Evolutionary conservation across 2,329 filamentous ascomycete genomes (phyloP), one percentile per base, ranked within the genome.

Genomic region (Penicillium sp.): DNA sequence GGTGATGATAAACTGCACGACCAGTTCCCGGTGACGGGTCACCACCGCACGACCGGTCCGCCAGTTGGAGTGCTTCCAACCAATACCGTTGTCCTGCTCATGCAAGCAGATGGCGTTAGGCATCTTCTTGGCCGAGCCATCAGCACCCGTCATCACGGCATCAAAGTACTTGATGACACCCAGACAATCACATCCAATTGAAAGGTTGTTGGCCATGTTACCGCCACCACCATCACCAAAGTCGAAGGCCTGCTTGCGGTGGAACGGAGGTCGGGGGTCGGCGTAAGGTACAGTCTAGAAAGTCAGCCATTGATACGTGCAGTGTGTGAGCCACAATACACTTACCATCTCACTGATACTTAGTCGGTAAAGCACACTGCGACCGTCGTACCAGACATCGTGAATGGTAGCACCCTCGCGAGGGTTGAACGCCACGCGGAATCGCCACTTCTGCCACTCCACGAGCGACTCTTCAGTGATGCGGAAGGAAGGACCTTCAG

Each of bases 171-270:
- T 82, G 59, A 85, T 84, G 2, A 77, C 75, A 6, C 84, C 84
- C 0, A 87, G 72, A 59, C 84, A 67, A 44, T 67, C 64, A 35
- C 65, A 67, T 0, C 64, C 64, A 3, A 67, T 56, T 0, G 64
- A 67, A 83, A 87, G 73, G 54, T 85, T 85, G 61, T 88, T 88
- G 15, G 82, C 80, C 42, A 76, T 80, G 43, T 79, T 76, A 2
- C 84, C 84, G 22, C 81, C 79, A 5, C 84, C 84, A 9, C 77
- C 81, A 51, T 87, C 83, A 6, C 84, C 84, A 52, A 87, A 79
- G 57, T 87, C 84, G 58, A 88, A 87, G 0, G 83, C 84, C 46
- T 83, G 80, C 63, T 88, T 87, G 37, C 83, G 76, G 45, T 83
- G 81, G 62, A 79, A 86, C 0, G 83, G 83, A 0, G 75, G 69